Percentiles rank a stretch among this genome's conserved stretches.
Conservation (phyloP, 1,139 yeast genomes). For the Debaryomyces nepalensis region DNA sequence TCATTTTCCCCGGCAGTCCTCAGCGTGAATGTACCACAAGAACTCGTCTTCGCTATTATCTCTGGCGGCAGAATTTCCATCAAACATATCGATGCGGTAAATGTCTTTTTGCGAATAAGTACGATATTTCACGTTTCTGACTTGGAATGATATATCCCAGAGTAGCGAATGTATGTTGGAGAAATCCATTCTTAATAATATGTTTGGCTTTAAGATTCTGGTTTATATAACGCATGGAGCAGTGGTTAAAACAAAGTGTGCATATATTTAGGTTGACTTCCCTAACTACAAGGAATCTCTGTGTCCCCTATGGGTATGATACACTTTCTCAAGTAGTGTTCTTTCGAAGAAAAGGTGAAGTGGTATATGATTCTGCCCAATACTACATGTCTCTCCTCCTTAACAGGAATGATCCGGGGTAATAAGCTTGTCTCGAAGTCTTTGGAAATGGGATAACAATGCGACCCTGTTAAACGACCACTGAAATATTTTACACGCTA, state of each 20-base stretch:
- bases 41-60: slow-evolving; percentile 1
- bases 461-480: neutral
- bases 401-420: neutral
- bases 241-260: slow-evolving; percentile 2
- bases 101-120: neutral
- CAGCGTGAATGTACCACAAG: slow-evolving; percentile 1
- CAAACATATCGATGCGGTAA: slow-evolving; percentile 1
- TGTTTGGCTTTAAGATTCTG: neutral
- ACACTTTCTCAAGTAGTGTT: neutral
- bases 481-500: neutral
- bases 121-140: neutral
- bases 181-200: neutral
- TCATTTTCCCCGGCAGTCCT: neutral
- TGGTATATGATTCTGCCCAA: neutral
- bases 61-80: neutral
- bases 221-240: slow-evolving; percentile 1
- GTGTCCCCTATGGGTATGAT: neutral
- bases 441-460: neutral
- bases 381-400: neutral
- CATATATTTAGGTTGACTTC: slow-evolving; percentile 4
- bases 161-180: neutral
- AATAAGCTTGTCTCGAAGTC: neutral
- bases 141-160: slow-evolving; percentile 1
- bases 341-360: neutral
- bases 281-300: neutral